A percentile compares a stretch with the other conserved stretches of the same genome.
phyloP scores from a whole-genome alignment of 805 yeast genomes.

The Lachancea mirantina region DNA sequence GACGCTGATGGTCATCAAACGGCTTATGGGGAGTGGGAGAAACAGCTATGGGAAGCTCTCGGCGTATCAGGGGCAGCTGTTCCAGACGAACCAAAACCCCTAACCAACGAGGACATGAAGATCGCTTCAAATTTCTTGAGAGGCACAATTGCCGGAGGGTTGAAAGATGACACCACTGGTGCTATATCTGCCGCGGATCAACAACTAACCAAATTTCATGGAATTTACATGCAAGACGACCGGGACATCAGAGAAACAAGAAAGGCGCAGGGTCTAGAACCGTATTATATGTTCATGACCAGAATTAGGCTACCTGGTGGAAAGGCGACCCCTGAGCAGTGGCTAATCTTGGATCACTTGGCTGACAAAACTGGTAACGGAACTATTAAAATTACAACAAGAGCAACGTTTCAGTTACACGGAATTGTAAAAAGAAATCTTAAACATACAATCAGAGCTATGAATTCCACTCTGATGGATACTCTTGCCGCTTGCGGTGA shows the following conservation, averaged over 20 bases:
- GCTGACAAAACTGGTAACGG: slow-evolving; percentile 84
- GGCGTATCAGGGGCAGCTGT: slow-evolving; percentile 80
- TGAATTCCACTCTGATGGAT: slow-evolving; percentile 85
- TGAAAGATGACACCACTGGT: slow-evolving; percentile 76
- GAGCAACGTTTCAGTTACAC: slow-evolving; percentile 95
- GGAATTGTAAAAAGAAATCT: slow-evolving; percentile 87
- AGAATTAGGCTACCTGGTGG: slow-evolving; percentile 96
- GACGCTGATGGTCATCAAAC: slow-evolving; percentile 94
- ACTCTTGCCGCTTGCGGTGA: slow-evolving; percentile 98
- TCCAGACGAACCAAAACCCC: slow-evolving; percentile 84
- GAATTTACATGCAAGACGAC: slow-evolving; percentile 97
- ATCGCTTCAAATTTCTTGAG: slow-evolving; percentile 77
- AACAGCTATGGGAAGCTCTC: slow-evolving; percentile 74
- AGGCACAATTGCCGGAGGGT: slow-evolving; percentile 88
- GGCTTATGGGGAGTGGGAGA: slow-evolving; percentile 86
- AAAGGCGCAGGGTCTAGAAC: slow-evolving; percentile 87
- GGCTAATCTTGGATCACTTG: slow-evolving; percentile 78
- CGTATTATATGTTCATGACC: slow-evolving; percentile 95
- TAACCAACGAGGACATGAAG: slow-evolving; percentile 95
- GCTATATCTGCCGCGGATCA: slow-evolving; percentile 87
- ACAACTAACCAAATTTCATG: slow-evolving; percentile 94
- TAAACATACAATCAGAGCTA: slow-evolving; percentile 86
- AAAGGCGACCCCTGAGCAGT: slow-evolving; percentile 76
- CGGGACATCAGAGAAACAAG: slow-evolving; percentile 92
- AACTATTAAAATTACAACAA: slow-evolving; percentile 87